phyloP scores from a whole-genome alignment of 805 yeast species.

The Kodamaea restingae region DNA sequence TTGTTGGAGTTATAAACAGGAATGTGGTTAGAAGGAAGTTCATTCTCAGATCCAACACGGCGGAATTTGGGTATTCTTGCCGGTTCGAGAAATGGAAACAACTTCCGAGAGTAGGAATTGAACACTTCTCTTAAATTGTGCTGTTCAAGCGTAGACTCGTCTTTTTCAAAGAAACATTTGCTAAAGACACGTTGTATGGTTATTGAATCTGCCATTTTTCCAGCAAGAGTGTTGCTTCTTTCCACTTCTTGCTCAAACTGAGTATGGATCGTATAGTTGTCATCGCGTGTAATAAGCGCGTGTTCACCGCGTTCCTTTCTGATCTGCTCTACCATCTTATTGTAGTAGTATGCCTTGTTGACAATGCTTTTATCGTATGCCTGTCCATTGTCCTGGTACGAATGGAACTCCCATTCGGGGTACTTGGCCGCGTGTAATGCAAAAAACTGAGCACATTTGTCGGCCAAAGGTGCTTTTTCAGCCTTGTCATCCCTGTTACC shows the following conservation, averaged over 20 bases:
- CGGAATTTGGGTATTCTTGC: constrained; percentile 21
- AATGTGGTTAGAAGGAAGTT: constrained; percentile 8
- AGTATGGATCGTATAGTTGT: constrained; percentile 17
- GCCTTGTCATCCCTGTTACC: constrained; percentile 8
- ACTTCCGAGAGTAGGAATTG: constrained; percentile 16
- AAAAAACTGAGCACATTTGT: constrained; percentile 25
- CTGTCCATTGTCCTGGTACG: constrained; percentile 3
- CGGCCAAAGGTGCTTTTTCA: constrained; percentile 13
- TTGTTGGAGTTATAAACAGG: constrained; percentile 12
- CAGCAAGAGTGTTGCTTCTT: constrained; percentile 17
- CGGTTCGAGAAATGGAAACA: constrained; percentile 27
- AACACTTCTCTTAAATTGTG: constrained; percentile 9
- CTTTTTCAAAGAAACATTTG: constrained; percentile 23
- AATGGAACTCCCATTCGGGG: constrained; percentile 23
- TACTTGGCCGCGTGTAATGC: constrained; percentile 14
- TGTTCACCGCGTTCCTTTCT: constrained; percentile 5
- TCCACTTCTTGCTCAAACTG: constrained; percentile 15
- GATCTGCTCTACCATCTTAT: neutral
- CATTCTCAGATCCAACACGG: constrained; percentile 8
- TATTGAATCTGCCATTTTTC: constrained; percentile 29
- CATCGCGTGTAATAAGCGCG: constrained; percentile 11
- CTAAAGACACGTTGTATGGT: constrained; percentile 28
- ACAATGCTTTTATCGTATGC: constrained; percentile 20
- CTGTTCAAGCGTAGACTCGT: neutral
- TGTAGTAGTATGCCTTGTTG: constrained; percentile 17